Evolutionary conservation across 1,284 basidiomycete species (phyloP).

Genomic region (Leucoagaricus sp.): DNA sequence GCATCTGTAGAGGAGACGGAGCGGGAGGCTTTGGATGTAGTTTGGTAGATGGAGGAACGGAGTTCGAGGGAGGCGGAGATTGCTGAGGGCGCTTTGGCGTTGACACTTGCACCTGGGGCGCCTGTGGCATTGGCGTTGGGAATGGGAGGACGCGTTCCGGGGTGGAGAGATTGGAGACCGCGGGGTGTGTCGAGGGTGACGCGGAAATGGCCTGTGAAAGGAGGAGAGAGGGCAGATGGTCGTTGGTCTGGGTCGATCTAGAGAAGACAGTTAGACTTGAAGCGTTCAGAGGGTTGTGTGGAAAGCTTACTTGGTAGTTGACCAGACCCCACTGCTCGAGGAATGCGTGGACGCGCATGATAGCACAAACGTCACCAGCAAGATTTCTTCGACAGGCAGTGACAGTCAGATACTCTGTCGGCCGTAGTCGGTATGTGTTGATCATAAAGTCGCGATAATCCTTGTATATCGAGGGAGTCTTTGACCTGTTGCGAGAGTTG

Average conservation of each 20-base stretch:
- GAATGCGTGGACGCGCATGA: slow-evolving; percentile 99
- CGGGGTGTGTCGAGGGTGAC: slow-evolving; percentile 97
- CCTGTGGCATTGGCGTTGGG: slow-evolving; percentile 36
- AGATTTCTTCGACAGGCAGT: slow-evolving; percentile 96
- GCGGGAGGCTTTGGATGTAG: slow-evolving; percentile 79
- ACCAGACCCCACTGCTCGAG: slow-evolving; percentile 99
- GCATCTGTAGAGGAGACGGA: slow-evolving; percentile 69
- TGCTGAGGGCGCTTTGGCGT: slow-evolving; percentile 41
- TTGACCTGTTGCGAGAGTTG: slow-evolving; percentile 92
- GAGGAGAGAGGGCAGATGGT: slow-evolving; percentile 92
- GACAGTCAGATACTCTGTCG: slow-evolving; percentile 95
- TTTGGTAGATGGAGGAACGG: slow-evolving; percentile 86
- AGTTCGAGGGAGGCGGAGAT: slow-evolving; percentile 81
- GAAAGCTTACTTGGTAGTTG: slow-evolving; percentile 92
- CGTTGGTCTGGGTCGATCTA: slow-evolving; percentile 97
- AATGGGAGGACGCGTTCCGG: slow-evolving; percentile 72
- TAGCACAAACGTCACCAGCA: slow-evolving; percentile 97
- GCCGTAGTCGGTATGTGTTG: slow-evolving; percentile 95
- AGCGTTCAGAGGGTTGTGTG: slow-evolving; percentile 3
- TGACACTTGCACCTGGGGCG: slow-evolving; percentile 37
- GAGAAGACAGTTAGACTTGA: background rate
- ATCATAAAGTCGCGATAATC: slow-evolving; percentile 99
- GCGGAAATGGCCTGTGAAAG: slow-evolving; percentile 98
- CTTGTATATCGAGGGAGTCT: slow-evolving; percentile 97
- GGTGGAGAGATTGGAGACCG: slow-evolving; percentile 93